A percentile compares a stretch with the other conserved stretches of the same genome.
Evolutionary conservation across 2,329 filamentous ascomycete species (phyloP).

Genomic region (Fusarium sp.): DNA sequence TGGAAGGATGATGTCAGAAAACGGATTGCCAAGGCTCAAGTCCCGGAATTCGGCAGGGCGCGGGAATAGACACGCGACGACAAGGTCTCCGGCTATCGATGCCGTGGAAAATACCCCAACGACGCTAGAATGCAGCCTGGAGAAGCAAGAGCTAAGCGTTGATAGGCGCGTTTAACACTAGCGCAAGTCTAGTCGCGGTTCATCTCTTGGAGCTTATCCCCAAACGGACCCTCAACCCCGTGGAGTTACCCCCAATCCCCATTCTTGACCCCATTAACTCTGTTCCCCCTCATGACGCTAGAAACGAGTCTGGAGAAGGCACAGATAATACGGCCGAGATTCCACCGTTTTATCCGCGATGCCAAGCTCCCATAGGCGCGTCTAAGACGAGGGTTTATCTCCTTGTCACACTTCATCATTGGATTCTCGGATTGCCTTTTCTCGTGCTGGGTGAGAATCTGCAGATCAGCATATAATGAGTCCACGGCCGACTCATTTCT

Average conservation of each 20-base stretch:
- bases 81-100: not conserved
- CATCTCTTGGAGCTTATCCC: not conserved
- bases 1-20: not conserved
- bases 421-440: not conserved
- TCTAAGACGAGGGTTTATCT: not conserved
- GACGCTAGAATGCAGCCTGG: not conserved
- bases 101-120: not conserved
- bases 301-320: not conserved
- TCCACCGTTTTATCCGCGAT: not conserved
- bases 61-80: not conserved
- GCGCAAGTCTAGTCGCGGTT: not conserved
- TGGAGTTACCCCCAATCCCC: not conserved
- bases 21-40: not conserved
- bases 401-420: not conserved
- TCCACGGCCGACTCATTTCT: not conserved
- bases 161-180: not conserved
- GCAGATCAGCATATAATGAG: not conserved
- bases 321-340: not conserved
- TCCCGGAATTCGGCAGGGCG: not conserved
- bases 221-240: not conserved
- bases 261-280: not conserved
- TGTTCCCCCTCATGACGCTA: not conserved
- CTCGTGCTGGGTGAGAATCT: not conserved
- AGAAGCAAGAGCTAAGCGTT: not conserved
- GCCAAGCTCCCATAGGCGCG: constrained; percentile 3